phyloP scores from a whole-genome alignment of 2,329 filamentous ascomycete genomes.

The Sarocladiaceae sp. region DNA sequence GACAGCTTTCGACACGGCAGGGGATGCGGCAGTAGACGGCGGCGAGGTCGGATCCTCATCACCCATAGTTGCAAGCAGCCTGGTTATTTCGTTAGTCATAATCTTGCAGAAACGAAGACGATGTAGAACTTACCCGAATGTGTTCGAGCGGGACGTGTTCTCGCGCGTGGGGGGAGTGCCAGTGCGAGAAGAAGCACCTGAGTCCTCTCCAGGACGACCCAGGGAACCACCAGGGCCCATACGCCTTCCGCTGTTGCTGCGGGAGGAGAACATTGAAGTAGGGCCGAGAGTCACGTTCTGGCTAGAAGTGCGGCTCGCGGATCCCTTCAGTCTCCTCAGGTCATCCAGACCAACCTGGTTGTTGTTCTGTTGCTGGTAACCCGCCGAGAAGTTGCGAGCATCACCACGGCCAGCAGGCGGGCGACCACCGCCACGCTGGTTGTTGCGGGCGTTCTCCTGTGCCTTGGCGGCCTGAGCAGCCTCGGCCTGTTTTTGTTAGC shows the following conservation, averaged over 20 bases:
- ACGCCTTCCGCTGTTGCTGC: conserved; percentile 83
- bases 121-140: conserved; percentile 73
- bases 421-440: conserved; percentile 62
- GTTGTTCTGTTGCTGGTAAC: conserved; percentile 65
- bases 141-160: conserved; percentile 67
- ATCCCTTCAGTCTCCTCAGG: conserved; percentile 71
- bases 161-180: conserved; percentile 68
- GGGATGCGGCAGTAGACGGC: conserved; percentile 61
- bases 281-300: conserved; percentile 68
- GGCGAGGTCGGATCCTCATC: conserved; percentile 61
- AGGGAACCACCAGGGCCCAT: conserved; percentile 70
- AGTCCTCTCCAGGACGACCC: conserved; percentile 73
- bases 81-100: conserved; percentile 19
- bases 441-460: conserved; percentile 59
- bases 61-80: conserved; percentile 55
- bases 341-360: conserved; percentile 92
- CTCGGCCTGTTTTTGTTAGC: conserved; percentile 46
- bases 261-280: conserved; percentile 78
- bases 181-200: conserved; percentile 79
- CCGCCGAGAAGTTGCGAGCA: conserved; percentile 72
- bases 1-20: conserved; percentile 56
- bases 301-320: conserved; percentile 52
- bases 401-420: conserved; percentile 76
- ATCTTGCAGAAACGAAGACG: not conserved
- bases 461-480: conserved; percentile 75